Percentiles rank a stretch among this genome's conserved stretches.
Conservation (phyloP, 108 stramenopile genomes). For the Pseudonitzschia pungens region DNA sequence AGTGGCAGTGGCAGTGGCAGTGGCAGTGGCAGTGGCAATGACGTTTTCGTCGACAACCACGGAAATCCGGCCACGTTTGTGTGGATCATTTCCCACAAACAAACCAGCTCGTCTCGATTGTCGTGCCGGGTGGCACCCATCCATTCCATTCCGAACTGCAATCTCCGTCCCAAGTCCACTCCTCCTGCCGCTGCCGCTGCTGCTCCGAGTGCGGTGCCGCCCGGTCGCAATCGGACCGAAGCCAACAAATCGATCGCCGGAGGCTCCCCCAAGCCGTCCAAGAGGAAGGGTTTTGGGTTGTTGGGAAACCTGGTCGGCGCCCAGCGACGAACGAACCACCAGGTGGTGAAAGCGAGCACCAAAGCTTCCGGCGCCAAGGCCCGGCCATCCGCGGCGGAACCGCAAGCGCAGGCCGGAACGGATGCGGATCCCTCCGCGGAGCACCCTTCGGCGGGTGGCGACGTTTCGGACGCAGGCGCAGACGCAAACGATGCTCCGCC, state of each 20-base stretch:
- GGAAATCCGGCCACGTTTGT: conserved; percentile 17
- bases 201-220: conserved; percentile 15
- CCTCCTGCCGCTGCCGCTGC: conserved; percentile 23
- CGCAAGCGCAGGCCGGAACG: not conserved
- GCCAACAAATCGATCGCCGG: not conserved
- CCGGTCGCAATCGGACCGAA: not conserved
- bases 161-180: conserved; percentile 31
- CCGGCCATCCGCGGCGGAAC: not conserved
- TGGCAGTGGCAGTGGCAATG: too few relatives aligned
- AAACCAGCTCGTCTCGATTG: conserved; percentile 27
- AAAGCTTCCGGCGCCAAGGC: not conserved
- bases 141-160: conserved; percentile 34
- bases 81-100: conserved; percentile 67
- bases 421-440: not conserved
- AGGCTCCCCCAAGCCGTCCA: not conserved
- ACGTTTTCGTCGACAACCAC: too few relatives aligned
- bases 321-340: conserved; percentile 68
- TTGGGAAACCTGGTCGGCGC: conserved; percentile 77
- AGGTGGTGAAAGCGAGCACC: conserved; percentile 46
- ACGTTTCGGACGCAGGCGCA: not conserved
- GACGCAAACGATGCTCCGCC: not conserved
- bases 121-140: conserved; percentile 42
- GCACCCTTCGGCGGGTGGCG: not conserved
- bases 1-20: too few relatives aligned
- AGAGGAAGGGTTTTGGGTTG: conserved; percentile 54